Percentiles rank a stretch among this genome's conserved stretches.
Conservation (phyloP, 2,329 filamentous ascomycete species). For the Hypoxylon sp. region DNA sequence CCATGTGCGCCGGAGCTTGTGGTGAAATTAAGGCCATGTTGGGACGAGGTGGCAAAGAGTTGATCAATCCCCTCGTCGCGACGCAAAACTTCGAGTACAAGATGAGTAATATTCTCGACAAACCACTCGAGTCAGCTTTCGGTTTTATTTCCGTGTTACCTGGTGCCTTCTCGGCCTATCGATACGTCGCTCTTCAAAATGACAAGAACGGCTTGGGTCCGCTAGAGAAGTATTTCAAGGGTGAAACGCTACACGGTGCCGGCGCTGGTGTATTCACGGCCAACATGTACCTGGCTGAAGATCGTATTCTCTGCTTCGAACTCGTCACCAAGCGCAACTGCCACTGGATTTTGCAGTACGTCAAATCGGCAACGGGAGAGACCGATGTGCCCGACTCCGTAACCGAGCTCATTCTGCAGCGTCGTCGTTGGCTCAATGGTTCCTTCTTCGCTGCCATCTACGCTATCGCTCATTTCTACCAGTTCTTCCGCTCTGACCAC, state of each 20-base stretch:
- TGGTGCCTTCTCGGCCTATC: slow-evolving; percentile 92
- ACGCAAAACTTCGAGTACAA: slow-evolving; percentile 99
- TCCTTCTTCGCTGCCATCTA: slow-evolving; percentile 99
- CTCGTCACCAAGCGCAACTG: slow-evolving; percentile 97
- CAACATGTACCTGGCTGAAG: slow-evolving; percentile 93
- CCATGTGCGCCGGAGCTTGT: slow-evolving; percentile 96
- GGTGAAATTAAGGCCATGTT: slow-evolving; percentile 99
- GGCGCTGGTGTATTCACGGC: slow-evolving; percentile 97
- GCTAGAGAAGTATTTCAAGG: slow-evolving; percentile 98
- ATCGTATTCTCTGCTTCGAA: slow-evolving; percentile 96
- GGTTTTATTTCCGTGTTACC: slow-evolving; percentile 98
- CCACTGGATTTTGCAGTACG: slow-evolving; percentile 96
- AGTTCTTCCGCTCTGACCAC: slow-evolving; percentile 94
- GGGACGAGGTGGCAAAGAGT: slow-evolving; percentile 80
- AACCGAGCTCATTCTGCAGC: slow-evolving; percentile 93
- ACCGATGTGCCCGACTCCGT: slow-evolving; percentile 96
- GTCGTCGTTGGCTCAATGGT: slow-evolving; percentile 96
- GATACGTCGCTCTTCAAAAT: slow-evolving; percentile 95
- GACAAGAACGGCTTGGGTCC: slow-evolving; percentile 95
- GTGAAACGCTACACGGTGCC: slow-evolving; percentile 93
- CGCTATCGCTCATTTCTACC: slow-evolving; percentile 91
- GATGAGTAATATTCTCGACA: slow-evolving; percentile 99
- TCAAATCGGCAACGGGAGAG: slow-evolving; percentile 96
- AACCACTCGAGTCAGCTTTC: slow-evolving; percentile 95
- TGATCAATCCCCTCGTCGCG: slow-evolving; percentile 93